Percentiles rank a stretch among this genome's conserved stretches.
Conservation (phyloP, 805 yeast species). For the Ogataea siamensis region DNA sequence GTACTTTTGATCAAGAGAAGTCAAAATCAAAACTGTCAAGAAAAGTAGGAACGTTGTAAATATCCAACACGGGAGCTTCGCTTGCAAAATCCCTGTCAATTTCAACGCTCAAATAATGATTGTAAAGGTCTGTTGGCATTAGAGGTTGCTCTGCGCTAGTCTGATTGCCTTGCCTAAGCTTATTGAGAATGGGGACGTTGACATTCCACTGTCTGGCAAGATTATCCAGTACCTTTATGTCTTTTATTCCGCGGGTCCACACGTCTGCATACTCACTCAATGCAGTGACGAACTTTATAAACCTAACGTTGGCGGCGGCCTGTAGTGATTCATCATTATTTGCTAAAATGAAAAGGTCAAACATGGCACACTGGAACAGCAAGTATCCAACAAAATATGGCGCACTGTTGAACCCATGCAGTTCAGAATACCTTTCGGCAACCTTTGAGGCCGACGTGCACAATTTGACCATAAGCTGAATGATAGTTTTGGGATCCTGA, state of each 20-base stretch:
- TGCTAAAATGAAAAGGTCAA: conserved; percentile 33
- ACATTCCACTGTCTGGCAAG: conserved; percentile 31
- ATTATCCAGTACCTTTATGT: conserved; percentile 26
- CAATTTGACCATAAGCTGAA: conserved; percentile 26
- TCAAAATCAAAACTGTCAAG: conserved; percentile 9
- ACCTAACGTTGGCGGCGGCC: conserved; percentile 19
- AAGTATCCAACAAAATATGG: conserved; percentile 36
- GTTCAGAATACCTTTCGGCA: conserved; percentile 17
- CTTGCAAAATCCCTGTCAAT: conserved; percentile 4
- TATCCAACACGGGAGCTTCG: conserved; percentile 1
- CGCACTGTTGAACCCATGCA: conserved; percentile 19
- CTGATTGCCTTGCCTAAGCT: conserved; percentile 2
- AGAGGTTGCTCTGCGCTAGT: not conserved
- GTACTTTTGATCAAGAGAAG: conserved; percentile 16
- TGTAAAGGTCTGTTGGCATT: not conserved
- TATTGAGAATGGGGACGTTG: conserved; percentile 2
- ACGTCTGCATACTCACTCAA: conserved; percentile 25
- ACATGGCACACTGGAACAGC: conserved; percentile 33
- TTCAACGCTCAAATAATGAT: conserved; percentile 3
- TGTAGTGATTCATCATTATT: conserved; percentile 25
- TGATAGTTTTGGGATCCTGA: conserved; percentile 31
- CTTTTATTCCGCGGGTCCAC: conserved; percentile 34
- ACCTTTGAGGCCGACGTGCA: conserved; percentile 26
- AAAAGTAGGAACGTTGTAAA: conserved; percentile 6
- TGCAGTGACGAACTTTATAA: conserved; percentile 25